A percentile compares a stretch with the other conserved stretches of the same genome.
Evolutionary conservation across 2,329 filamentous ascomycete species (phyloP).

Genomic region (Penicillium sp.): DNA sequence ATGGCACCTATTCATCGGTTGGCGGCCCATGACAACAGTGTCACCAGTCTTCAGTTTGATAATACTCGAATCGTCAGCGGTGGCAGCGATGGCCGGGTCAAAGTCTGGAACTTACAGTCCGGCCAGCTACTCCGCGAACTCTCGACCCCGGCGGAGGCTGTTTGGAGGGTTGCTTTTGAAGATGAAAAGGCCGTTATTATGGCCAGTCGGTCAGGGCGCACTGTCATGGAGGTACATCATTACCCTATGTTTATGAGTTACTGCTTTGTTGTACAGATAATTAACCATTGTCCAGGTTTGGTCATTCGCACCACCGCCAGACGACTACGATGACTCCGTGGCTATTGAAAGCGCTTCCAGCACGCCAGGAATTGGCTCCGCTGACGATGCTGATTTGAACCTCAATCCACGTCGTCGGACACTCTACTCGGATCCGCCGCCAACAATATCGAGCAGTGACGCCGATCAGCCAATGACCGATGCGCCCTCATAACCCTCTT

Average conservation of each 20-base stretch:
- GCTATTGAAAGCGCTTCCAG: conserved; percentile 39
- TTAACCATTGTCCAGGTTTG: conserved; percentile 68
- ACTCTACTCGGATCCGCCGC: conserved; percentile 39
- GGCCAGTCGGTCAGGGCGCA: conserved; percentile 80
- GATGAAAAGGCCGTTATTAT: conserved; percentile 98
- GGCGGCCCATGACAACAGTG: conserved; percentile 96
- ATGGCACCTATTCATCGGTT: conserved; percentile 92
- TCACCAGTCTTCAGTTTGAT: conserved; percentile 96
- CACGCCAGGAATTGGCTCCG: conserved; percentile 34
- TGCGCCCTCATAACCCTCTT: conserved; percentile 27
- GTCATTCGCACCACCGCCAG: conserved; percentile 82
- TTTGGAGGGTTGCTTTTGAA: conserved; percentile 97
- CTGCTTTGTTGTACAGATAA: neutral
- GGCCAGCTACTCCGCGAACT: conserved; percentile 89
- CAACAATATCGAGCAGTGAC: conserved; percentile 30
- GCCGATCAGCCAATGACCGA: conserved; percentile 42
- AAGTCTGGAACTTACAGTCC: conserved; percentile 96
- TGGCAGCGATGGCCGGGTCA: conserved; percentile 95
- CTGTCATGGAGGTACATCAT: conserved; percentile 89
- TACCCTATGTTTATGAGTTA: neutral
- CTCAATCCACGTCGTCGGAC: conserved; percentile 24
- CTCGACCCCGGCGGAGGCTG: conserved; percentile 87
- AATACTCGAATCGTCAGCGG: conserved; percentile 94
- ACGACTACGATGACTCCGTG: conserved; percentile 34
- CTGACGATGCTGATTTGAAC: conserved; percentile 20